Evolutionary conservation across 768 basidiomycete species (phyloP).

Genomic region (Lentinula aciculospora): DNA sequence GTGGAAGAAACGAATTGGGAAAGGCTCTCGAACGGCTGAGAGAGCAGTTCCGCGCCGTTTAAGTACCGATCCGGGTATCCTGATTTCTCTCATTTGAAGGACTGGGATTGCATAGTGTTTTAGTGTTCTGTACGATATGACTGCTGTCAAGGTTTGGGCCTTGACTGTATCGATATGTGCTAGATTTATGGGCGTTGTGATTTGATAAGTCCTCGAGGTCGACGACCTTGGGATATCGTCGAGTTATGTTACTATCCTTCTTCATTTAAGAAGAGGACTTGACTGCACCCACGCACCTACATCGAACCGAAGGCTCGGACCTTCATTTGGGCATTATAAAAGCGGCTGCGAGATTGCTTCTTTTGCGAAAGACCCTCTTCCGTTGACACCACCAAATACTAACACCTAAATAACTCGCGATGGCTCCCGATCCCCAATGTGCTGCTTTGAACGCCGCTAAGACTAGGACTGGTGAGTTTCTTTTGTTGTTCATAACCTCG

Average conservation of each 20-base stretch:
- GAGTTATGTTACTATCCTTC: too few relatives aligned
- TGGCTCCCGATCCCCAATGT: slow-evolving; percentile 53
- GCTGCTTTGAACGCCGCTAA: slow-evolving; percentile 51
- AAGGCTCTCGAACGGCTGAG: slow-evolving; percentile 63
- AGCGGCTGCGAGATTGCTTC: neutral
- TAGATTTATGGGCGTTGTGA: too few relatives aligned
- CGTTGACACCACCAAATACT: neutral
- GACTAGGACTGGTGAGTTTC: slow-evolving; percentile 37
- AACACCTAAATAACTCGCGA: slow-evolving; percentile 16
- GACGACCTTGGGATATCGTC: too few relatives aligned
- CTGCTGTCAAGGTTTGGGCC: neutral
- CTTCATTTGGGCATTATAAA: neutral
- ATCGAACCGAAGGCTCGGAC: neutral
- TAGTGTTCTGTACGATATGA: neutral
- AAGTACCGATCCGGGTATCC: neutral
- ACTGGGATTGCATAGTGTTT: neutral
- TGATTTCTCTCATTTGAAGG: neutral
- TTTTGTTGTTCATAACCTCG: neutral
- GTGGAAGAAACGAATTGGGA: slow-evolving; percentile 71
- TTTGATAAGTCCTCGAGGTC: too few relatives aligned
- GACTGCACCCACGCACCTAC: neutral
- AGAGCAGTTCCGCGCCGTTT: slow-evolving; percentile 38
- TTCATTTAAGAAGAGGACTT: neutral
- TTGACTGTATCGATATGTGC: neutral
- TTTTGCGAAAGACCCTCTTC: neutral